Evolutionary conservation across 2,329 filamentous ascomycete genomes (phyloP).

Genomic region (Microdochium paspali): DNA sequence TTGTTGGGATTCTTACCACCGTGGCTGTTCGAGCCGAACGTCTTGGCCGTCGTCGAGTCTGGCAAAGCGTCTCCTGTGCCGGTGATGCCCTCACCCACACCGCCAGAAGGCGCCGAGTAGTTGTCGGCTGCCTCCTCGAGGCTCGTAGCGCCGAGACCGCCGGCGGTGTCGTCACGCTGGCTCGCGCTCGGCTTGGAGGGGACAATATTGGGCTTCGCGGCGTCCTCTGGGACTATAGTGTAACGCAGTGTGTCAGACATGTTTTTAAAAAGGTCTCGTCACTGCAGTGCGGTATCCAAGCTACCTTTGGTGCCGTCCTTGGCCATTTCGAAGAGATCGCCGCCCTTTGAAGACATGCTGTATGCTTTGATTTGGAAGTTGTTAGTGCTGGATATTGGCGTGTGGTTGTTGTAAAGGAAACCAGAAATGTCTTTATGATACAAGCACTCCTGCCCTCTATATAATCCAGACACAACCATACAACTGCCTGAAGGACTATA

Average conservation of each 20-base stretch:
- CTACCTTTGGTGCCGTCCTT: slow-evolving; percentile 12
- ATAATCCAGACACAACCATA: too few species aligned
- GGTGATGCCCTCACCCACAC: slow-evolving; percentile 6
- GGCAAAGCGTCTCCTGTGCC: slow-evolving; percentile 9
- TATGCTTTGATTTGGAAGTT: not conserved
- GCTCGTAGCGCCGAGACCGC: slow-evolving; percentile 3
- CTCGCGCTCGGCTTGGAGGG: slow-evolving; percentile 4
- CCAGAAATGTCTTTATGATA: too few species aligned
- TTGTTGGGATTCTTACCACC: slow-evolving; percentile 8
- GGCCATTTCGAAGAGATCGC: slow-evolving; percentile 12
- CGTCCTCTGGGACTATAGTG: slow-evolving; percentile 8
- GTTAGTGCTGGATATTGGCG: too few species aligned
- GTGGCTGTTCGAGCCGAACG: slow-evolving; percentile 4
- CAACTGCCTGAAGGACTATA: too few species aligned
- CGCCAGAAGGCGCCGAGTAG: slow-evolving; percentile 1
- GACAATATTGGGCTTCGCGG: slow-evolving; percentile 9
- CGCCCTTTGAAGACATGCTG: slow-evolving; percentile 7
- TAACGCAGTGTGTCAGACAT: not conserved
- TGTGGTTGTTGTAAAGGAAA: too few species aligned
- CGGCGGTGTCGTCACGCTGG: slow-evolving; percentile 1
- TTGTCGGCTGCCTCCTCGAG: slow-evolving; percentile 4
- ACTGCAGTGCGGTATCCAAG: not conserved
- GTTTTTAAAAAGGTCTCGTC: not conserved
- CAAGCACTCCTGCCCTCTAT: too few species aligned
- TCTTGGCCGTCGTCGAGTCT: slow-evolving; percentile 8